Evolutionary conservation across 2,329 filamentous ascomycete genomes (phyloP).

Genomic region (Aspergillus ochraceoroseus): DNA sequence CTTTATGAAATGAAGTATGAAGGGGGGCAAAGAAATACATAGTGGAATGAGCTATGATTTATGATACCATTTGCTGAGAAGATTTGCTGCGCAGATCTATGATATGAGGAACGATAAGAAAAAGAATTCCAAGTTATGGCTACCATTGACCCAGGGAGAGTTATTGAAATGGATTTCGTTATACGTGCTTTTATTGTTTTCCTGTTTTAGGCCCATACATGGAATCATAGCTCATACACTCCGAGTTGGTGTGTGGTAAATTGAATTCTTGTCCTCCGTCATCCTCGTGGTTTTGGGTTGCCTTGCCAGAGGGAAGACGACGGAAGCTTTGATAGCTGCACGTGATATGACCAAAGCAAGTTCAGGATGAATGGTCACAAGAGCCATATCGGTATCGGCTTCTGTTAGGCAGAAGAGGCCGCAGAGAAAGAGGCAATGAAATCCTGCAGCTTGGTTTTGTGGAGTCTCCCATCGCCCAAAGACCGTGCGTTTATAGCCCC

Average conservation of each 20-base stretch:
- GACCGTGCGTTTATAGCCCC: no score
- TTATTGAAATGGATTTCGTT: no score
- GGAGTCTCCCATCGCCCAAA: no score
- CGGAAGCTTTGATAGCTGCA: not conserved
- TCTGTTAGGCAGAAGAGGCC: no score
- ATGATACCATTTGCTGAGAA: slow-evolving; percentile 1
- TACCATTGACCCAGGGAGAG: no score
- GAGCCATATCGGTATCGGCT: no score
- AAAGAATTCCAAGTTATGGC: no score
- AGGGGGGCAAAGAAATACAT: not conserved
- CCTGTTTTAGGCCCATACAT: not conserved
- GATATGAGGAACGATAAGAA: not conserved
- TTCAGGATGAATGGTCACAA: not conserved
- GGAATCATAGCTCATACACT: slow-evolving; percentile 2
- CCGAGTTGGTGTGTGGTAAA: not conserved
- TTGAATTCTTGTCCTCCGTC: not conserved
- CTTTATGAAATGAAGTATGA: not conserved
- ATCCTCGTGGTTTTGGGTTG: not conserved
- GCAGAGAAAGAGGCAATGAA: no score
- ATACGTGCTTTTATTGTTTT: no score
- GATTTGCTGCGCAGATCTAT: slow-evolving; percentile 7
- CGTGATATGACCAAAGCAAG: not conserved
- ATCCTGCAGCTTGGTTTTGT: no score
- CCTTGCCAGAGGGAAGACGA: no score
- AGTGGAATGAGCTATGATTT: slow-evolving; percentile 5